Evolutionary conservation across 495 filamentous ascomycete species (phyloP), one percentile per base, ranked within the genome.

Genomic region (Talaromyces adpressus): DNA sequence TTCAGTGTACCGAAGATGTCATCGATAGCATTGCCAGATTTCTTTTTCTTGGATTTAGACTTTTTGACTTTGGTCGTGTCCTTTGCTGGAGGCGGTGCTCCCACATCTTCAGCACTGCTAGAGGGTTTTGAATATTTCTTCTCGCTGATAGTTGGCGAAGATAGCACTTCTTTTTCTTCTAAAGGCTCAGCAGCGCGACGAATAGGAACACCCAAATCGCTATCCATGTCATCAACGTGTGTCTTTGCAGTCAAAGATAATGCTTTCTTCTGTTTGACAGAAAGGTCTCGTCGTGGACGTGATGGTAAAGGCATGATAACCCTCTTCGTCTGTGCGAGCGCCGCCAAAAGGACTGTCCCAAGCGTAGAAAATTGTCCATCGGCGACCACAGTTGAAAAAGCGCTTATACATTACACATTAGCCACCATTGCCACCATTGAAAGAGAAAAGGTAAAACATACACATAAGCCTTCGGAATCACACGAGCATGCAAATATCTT

Each of bases 321-420:
- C 12, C 57, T 36, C 62, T 45, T 30, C 16, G 16, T 52, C 49
- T 60, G 51, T 12, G 51, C 64, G 23, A 56, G 57, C 36, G 81
- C 74, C 18, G 83, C 86, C n/a, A 92, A 57, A 6, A 95, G 79
- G 52, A 90, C 82, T 16, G 91, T 75, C n/a, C 91, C 91, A n/a
- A 94, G 79, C 1, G 88, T 76, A n/a, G 89, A 84, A 70, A 89
- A 92, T 64, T 90, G 89, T 41, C 78, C 82, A 73, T 92, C 89
- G 8, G 85, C 85, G 5, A 89, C 74, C 14, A 93, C 75, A 27
- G 86, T 86, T 7, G 84, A 85, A 69, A 95, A 93, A 0, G 88
- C 85, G 16, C 82, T 27, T 86, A 18, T 29, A 57, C 64, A 69
- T 45, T 70, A 11, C 9, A 30, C 61, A 36, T 52, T 16, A 49